These are phyloP conservation scores for Drechslerella stenobrocha DNA, from an alignment of 2,329 filamentous ascomycete species.

Conservation along the genomic window DNA sequence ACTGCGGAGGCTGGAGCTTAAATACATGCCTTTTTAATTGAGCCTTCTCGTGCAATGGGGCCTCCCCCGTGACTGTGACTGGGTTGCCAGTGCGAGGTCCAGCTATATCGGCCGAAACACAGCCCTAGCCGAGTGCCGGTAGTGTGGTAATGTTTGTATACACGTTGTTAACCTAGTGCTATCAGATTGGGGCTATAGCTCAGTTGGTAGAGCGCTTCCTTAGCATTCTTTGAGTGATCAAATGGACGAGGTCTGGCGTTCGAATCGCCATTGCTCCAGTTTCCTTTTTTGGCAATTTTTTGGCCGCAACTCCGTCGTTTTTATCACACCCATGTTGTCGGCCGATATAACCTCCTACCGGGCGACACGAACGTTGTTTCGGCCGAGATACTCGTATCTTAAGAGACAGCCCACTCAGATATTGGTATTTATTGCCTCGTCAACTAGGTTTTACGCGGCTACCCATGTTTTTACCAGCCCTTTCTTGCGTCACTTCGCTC, in stretches of 20 bases:
- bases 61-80: slow-evolving; percentile 30
- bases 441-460: too few species aligned
- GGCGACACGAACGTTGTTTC: too few species aligned
- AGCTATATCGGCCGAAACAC: slow-evolving; percentile 33
- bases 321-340: slow-evolving; percentile 9
- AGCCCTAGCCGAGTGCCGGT: background rate
- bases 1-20: background rate
- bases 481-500: too few species aligned
- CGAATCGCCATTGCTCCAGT: slow-evolving; percentile 22
- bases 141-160: too few species aligned
- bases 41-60: slow-evolving; percentile 18
- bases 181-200: slow-evolving; percentile 35
- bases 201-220: slow-evolving; percentile 46
- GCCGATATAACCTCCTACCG: too few species aligned
- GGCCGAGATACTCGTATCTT: too few species aligned
- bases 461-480: too few species aligned
- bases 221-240: slow-evolving; percentile 13
- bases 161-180: too few species aligned
- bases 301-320: background rate
- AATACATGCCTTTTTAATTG: background rate
- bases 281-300: slow-evolving; percentile 1
- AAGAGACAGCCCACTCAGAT: too few species aligned
- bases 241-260: slow-evolving; percentile 36
- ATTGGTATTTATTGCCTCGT: too few species aligned
- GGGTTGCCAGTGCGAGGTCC: background rate